Conservation (phyloP, 2,329 filamentous ascomycete genomes). For the Plectosphaerella cucumerina region DNA sequence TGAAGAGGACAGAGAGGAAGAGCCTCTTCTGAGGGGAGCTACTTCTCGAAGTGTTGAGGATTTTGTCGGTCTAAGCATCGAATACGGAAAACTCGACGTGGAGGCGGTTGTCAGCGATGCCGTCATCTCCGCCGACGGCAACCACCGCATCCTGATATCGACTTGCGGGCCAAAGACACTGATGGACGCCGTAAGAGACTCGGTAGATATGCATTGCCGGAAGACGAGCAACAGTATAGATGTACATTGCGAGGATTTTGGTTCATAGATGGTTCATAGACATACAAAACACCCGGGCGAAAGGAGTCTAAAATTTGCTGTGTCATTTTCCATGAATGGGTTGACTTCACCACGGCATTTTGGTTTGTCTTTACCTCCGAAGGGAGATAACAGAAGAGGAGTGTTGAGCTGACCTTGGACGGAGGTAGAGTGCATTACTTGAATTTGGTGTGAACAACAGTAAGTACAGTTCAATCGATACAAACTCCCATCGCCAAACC, state of each 20-base stretch:
- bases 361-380: too few species aligned
- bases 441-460: too few species aligned
- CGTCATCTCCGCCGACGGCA: background rate
- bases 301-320: too few species aligned
- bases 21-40: background rate
- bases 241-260: slow-evolving; percentile 1
- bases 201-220: background rate
- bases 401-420: too few species aligned
- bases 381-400: too few species aligned
- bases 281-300: too few species aligned
- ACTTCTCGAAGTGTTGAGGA: background rate
- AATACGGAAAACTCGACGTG: background rate
- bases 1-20: background rate
- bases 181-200: background rate
- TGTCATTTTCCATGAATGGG: too few species aligned
- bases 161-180: background rate
- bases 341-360: too few species aligned
- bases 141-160: background rate
- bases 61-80: background rate
- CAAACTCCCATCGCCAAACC: too few species aligned
- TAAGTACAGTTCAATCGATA: too few species aligned
- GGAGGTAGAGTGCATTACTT: too few species aligned
- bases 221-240: slow-evolving; percentile 15
- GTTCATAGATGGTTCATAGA: background rate
- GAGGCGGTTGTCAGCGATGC: background rate